Conservation (phyloP, 116 monocot genomes). For the Phalaenopsis hybrid region DNA sequence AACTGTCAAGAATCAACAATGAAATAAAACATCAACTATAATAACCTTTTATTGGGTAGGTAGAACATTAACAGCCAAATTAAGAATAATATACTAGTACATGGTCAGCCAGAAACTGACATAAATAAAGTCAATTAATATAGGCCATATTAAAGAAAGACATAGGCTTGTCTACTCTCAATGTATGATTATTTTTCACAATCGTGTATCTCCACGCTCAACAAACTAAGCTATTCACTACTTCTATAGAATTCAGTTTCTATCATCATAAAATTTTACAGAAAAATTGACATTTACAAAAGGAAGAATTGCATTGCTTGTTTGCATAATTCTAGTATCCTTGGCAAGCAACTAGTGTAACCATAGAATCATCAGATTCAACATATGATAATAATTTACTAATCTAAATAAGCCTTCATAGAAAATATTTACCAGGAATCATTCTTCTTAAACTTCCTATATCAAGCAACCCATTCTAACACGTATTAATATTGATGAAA, state of each 20-base stretch:
- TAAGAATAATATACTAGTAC: background rate
- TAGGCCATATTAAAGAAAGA: background rate
- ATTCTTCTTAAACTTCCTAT: slow-evolving; percentile 2
- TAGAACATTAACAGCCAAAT: background rate
- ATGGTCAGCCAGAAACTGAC: too few relatives aligned
- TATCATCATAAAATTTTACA: background rate
- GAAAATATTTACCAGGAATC: background rate
- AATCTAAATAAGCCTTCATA: background rate
- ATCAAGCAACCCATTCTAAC: background rate
- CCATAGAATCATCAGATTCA: background rate
- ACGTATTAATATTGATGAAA: background rate
- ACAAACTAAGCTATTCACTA: background rate
- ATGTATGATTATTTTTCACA: background rate
- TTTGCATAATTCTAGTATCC: background rate
- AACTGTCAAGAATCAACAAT: background rate
- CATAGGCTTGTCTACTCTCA: background rate
- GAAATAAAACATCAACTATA: background rate
- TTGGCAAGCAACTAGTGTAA: background rate
- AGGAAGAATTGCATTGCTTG: background rate
- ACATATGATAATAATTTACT: background rate
- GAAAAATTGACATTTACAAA: background rate
- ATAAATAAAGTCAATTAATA: background rate
- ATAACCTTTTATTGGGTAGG: background rate
- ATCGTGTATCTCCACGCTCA: background rate
- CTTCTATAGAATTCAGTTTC: background rate